Evolutionary conservation across 306 rosid genomes (phyloP), one percentile per base, ranked within the genome.

Genomic region (Cucurbita moschata): DNA sequence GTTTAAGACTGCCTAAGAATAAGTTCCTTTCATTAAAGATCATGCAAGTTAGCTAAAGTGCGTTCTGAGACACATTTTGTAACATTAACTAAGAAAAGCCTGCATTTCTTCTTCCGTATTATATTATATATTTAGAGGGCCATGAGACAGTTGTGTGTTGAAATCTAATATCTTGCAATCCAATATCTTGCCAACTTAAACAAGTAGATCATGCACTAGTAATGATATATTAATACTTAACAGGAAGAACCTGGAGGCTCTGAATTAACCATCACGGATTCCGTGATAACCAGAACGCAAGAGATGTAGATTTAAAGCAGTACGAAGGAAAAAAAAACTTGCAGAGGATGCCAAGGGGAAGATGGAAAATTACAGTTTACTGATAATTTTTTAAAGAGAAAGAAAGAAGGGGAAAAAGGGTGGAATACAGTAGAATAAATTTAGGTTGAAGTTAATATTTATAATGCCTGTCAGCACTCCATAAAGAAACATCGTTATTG

Each of bases 371-470:
- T 64, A 64, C 57, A 68, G 73, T 68, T 68, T 14, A 23, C 42
- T 46, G 73, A 68, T 68, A 5, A 12, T 39, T 64, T 16, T 8
- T 0, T 1, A 13, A 11, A 19, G 18, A 39, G 35, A 30, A 43
- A 39, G 26, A 26, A 26, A 26, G 26, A 26, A 26, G 26, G 26
- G 23, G 23, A 59, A 5, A n/a, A 5, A 47, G 23, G 73, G 39
- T 47, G 57, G 26, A 68, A 46, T 67, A 46, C 72, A 67, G 72
- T 44, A 46, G 55, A 67, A 43, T 46, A 67, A 67, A 67, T 67
- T 19, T 67, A 23, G 40, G 40, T 67, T 12, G 55, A 26, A 21
- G 54, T 67, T 46, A 42, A 49, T 44, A 43, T 67, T 44, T 67
- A 66, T 65, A 66, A 12, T 46, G 13, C 52, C 71, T 46, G 52